phyloP scores from a whole-genome alignment of 2,329 filamentous ascomycete genomes.

The Neofusicoccum laricinum region DNA sequence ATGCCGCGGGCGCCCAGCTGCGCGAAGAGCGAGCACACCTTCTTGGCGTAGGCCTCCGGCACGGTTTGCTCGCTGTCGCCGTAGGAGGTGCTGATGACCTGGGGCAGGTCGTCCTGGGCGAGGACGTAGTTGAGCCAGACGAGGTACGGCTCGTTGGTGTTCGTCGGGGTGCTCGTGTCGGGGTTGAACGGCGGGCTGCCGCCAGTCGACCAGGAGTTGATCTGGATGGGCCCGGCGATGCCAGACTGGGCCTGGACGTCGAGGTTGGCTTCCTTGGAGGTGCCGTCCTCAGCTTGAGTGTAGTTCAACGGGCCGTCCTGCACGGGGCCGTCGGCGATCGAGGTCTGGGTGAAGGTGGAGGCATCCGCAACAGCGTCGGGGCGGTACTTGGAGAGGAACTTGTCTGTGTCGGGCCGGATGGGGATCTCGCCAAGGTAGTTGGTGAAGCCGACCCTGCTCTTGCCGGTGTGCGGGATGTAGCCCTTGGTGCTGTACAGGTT shows the following conservation, averaged over 20 bases:
- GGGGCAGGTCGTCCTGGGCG: conserved; percentile 55
- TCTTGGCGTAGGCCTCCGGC: conserved; percentile 57
- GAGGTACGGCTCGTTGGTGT: conserved; percentile 49
- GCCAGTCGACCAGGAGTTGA: conserved; percentile 59
- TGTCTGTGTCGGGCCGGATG: conserved; percentile 53
- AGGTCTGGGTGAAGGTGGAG: conserved; percentile 44
- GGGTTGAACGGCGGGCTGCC: conserved; percentile 52
- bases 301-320: conserved; percentile 19
- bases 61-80: conserved; percentile 65
- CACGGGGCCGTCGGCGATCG: conserved; percentile 23
- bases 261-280: conserved; percentile 55
- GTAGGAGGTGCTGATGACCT: conserved; percentile 65
- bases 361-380: conserved; percentile 47
- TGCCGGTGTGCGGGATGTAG: conserved; percentile 49
- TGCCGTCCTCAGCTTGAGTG: neutral
- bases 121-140: conserved; percentile 62
- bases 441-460: conserved; percentile 49
- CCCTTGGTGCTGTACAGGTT: conserved; percentile 54
- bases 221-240: conserved; percentile 53
- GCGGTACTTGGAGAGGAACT: conserved; percentile 49
- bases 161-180: conserved; percentile 27
- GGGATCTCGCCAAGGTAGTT: conserved; percentile 51
- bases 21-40: conserved; percentile 62
- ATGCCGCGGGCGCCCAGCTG: conserved; percentile 47
- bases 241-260: conserved; percentile 61